Base-by-base conservation (phyloP, 345 rosid genomes). In the Brassica cretica region DNA sequence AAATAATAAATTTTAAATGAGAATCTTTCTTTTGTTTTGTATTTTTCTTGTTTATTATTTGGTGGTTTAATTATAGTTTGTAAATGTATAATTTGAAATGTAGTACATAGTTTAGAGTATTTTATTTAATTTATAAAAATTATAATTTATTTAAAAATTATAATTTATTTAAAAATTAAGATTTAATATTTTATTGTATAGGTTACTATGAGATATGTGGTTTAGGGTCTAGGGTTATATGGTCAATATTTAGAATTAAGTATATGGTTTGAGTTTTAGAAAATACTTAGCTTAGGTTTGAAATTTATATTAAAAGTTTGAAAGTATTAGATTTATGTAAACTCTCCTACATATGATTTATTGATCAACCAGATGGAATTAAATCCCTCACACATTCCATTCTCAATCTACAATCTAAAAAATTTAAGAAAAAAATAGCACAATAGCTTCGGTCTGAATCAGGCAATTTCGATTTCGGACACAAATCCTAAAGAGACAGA, bases 401-500 rank as follows among this genome's bases (percentile, higher is more conserved):
- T 60, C 67, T 25, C 73, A 68, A 15, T 19, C 33, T 44, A 68
- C 14, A 59, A 64, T 73, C 76, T 73, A 62, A 41, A 19, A 18
- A 61, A 5, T 15, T n/a, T 39, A 39, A 39, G 44, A 1, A 8
- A 32, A 59, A 37, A 55, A 19, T 5, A 30, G 8, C 27, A 7
- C 29, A 70, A 55, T 35, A 71, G 14, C 49, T 70, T 55, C 11
- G 3, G 30, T 60, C 37, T 71, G 37, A 71, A 39, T 14, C 75
- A 72, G 15, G 35, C 41, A 67, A n/a, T 41, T 64, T 33, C 71
- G 53, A 65, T 74, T 65, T 9, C 35, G 65, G 7, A 49, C 24
- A 9, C 35, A 39, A 59, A 73, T 60, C 32, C 12, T 37, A 11
- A 65, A 64, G 44, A 51, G 21, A 64, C 65, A 51, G 59, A 49